These are phyloP conservation scores for Diaporthe helianthi DNA, from an alignment of 2,329 filamentous ascomycete genomes.

Conservation along the genomic window DNA sequence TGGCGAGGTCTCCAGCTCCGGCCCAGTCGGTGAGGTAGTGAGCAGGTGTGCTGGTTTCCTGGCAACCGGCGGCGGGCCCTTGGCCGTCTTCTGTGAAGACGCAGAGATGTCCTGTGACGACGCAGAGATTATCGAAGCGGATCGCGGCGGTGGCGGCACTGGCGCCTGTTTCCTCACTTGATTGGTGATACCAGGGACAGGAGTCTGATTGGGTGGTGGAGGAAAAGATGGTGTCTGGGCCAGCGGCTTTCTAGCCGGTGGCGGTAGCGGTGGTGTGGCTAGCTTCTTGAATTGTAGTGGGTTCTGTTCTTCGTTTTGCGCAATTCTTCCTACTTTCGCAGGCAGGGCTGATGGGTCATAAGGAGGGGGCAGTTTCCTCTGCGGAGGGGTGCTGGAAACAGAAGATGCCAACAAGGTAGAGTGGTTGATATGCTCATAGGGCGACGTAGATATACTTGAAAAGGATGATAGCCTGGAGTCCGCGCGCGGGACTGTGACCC, in stretches of 20 bases:
- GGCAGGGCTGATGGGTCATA: constrained; percentile 55
- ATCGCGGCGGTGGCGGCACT: constrained; percentile 40
- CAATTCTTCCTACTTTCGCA: constrained; percentile 54
- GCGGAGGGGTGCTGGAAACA: constrained; percentile 51
- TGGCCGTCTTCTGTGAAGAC: constrained; percentile 47
- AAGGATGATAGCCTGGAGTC: constrained; percentile 60
- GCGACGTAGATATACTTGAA: constrained; percentile 65
- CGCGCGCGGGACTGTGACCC: constrained; percentile 71
- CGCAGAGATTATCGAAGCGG: constrained; percentile 46
- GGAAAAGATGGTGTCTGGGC: constrained; percentile 34
- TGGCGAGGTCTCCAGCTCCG: constrained; percentile 33
- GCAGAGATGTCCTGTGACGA: constrained; percentile 46
- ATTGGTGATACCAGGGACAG: constrained; percentile 33
- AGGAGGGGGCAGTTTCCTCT: constrained; percentile 60
- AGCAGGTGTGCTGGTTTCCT: constrained; percentile 67
- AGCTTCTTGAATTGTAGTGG: constrained; percentile 40
- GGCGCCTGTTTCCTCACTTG: constrained; percentile 40
- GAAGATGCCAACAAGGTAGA: constrained; percentile 55
- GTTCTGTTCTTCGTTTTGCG: constrained; percentile 49
- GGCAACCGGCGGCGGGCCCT: constrained; percentile 60
- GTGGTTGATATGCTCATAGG: constrained; percentile 64
- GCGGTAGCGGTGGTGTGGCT: constrained; percentile 54
- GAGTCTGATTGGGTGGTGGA: constrained; percentile 33
- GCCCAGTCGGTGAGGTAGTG: constrained; percentile 42
- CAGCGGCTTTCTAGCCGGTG: constrained; percentile 50